Conservation (phyloP, 768 basidiomycete genomes). For the Pleurotus salmoneostramineus region DNA sequence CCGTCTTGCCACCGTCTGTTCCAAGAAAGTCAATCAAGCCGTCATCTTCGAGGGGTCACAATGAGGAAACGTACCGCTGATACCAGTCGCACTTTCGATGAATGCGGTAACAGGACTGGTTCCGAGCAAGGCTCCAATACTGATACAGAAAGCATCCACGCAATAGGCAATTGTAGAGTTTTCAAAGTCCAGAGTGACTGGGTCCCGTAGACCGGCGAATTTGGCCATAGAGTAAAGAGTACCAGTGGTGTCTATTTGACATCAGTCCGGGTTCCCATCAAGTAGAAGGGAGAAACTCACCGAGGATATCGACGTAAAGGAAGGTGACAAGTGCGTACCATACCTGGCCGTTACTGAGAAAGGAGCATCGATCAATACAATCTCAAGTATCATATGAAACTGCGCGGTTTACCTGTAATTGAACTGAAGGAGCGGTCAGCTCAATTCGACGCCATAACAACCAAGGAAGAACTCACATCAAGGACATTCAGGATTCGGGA, state of each 20-base stretch:
- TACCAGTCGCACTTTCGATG: slow-evolving; percentile 81
- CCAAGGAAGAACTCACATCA: slow-evolving; percentile 40
- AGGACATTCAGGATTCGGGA: slow-evolving; percentile 60
- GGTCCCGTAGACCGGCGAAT: slow-evolving; percentile 84
- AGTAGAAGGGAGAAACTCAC: slow-evolving; percentile 27
- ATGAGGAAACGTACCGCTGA: slow-evolving; percentile 43
- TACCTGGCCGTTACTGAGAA: slow-evolving; percentile 58
- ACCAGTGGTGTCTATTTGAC: slow-evolving; percentile 49
- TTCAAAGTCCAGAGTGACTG: slow-evolving; percentile 84
- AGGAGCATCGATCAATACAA: not conserved
- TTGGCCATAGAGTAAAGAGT: slow-evolving; percentile 90
- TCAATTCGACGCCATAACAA: slow-evolving; percentile 7
- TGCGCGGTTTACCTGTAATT: slow-evolving; percentile 29
- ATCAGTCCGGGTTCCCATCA: not conserved
- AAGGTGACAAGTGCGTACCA: slow-evolving; percentile 90
- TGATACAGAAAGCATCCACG: slow-evolving; percentile 77
- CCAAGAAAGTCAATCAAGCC: not conserved
- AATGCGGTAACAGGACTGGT: slow-evolving; percentile 81
- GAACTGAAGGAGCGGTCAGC: slow-evolving; percentile 31
- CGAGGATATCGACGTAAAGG: slow-evolving; percentile 85
- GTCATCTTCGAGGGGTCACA: not conserved
- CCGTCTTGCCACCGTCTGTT: slow-evolving; percentile 84
- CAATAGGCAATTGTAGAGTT: slow-evolving; percentile 80
- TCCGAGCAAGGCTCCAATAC: slow-evolving; percentile 77
- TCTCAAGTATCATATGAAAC: too few relatives aligned